Conservation (phyloP, 441 rosid species). For the Isatis lusitanica region DNA sequence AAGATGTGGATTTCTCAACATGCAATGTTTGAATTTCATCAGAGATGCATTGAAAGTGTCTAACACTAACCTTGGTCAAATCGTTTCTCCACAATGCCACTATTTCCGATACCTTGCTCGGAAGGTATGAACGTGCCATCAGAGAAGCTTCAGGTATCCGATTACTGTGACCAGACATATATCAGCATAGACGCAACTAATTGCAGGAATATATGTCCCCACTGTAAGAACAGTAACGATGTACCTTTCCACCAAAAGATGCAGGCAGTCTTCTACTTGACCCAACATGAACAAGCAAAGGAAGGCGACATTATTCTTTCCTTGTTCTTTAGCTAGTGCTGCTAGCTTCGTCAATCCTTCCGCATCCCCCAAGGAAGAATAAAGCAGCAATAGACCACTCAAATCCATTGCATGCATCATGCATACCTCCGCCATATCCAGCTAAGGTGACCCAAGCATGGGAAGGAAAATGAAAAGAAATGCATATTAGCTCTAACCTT, state of each 20-base stretch:
- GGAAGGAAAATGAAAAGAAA: conserved; percentile 13
- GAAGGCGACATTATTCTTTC: conserved; percentile 89
- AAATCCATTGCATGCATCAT: conserved; percentile 87
- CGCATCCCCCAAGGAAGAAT: conserved; percentile 93
- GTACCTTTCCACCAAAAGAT: conserved; percentile 89
- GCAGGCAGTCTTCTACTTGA: conserved; percentile 89
- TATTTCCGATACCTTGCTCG: conserved; percentile 93
- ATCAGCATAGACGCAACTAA: conserved; percentile 29
- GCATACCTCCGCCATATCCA: conserved; percentile 96
- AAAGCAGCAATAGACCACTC: conserved; percentile 87
- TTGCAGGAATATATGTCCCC: conserved; percentile 15
- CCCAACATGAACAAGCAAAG: conserved; percentile 94
- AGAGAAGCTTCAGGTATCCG: conserved; percentile 99
- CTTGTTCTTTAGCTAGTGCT: conserved; percentile 86
- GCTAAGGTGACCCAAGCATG: conserved; percentile 49
- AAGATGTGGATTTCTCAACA: conserved; percentile 13
- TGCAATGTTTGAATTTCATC: background rate
- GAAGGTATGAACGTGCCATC: conserved; percentile 97
- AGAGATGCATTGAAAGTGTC: conserved; percentile 22
- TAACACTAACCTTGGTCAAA: conserved; percentile 70
- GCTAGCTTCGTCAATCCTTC: conserved; percentile 84
- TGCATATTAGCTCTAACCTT: conserved; percentile 9
- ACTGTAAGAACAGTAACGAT: conserved; percentile 26
- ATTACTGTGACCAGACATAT: conserved; percentile 59
- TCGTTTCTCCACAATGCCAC: conserved; percentile 93